Evolutionary conservation across 257 asterid species (phyloP), one percentile per base, ranked within the genome.

Genomic region (Solanum lycopersicoides): DNA sequence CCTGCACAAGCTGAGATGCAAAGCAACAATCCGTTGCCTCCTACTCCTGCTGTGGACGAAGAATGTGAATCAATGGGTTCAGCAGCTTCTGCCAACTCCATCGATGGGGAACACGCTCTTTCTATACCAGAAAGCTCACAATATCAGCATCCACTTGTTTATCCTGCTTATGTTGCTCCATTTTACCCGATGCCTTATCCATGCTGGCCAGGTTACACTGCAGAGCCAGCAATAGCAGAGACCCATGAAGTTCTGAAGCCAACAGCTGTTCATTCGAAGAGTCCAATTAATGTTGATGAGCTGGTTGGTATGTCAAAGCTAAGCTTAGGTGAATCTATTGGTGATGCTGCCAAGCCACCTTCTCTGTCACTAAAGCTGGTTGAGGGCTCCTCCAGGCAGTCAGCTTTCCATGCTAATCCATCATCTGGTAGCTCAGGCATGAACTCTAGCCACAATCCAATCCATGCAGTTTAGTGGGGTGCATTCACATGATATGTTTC

Each of bases 371-470:
- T 97, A 72, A 93, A 94, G 77, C 91, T 96, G 23, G 95, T 84
- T 1, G 98, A 97, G 56, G 99, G 99, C 73, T 93, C 98, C 1
- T 80, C 94, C 2, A 93, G 99, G 93, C 99, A 97, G 20, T 97
- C 99, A 0, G 99, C 99, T 63, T 96, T 97, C 89, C 99, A 97
- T 87, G 96, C 99, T 32, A 97, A 93, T 87, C 93, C 96, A 2
- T 83, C 93, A 72, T 88, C 98, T 13, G 91, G 93, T 42, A 87
- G 88, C 89, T 90, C 98, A 14, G 93, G 92, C 90, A 91, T 95
- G 86, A 92, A 90, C 88, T 90, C 98, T 39, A 93, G 92, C 93
- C 96, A 92, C 89, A 95, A 87, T 86, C 97, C 96, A 35, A 96
- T 96, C 90, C 98, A 93, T 89, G 98, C 96, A 18, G 89, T 95